Percentiles rank a stretch among this genome's conserved stretches.
Evolutionary conservation across 108 stramenopile species (phyloP).

Genomic region (Pseudonitzschia multistriata): DNA sequence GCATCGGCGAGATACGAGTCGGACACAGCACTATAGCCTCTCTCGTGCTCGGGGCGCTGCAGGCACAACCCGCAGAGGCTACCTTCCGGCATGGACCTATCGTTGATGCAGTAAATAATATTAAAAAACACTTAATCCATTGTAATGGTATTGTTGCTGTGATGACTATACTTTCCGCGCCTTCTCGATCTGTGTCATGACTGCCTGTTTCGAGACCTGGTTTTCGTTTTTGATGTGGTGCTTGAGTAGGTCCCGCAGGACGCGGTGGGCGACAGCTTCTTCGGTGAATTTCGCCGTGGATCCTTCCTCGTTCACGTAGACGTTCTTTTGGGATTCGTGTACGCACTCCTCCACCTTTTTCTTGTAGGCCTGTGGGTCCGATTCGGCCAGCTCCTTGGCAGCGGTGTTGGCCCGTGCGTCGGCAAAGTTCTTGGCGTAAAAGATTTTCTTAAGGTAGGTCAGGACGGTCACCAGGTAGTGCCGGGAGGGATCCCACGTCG

Average conservation of each 20-base stretch:
- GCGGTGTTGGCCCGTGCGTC: constrained; percentile 68
- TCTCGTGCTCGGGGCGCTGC: too few species aligned
- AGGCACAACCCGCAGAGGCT: too few species aligned
- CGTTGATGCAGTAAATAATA: neutral
- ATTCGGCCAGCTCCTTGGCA: constrained; percentile 54
- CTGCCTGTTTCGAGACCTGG: constrained; percentile 47
- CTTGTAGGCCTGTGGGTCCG: constrained; percentile 57
- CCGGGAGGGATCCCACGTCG: constrained; percentile 82
- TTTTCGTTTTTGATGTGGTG: constrained; percentile 53
- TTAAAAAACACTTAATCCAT: neutral
- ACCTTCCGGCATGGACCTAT: too few species aligned
- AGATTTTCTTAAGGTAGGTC: constrained; percentile 96
- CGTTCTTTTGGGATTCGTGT: constrained; percentile 69
- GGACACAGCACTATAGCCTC: too few species aligned
- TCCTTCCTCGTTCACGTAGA: constrained; percentile 66
- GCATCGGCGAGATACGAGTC: too few species aligned
- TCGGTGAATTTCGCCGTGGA: constrained; percentile 71
- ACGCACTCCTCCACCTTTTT: constrained; percentile 73
- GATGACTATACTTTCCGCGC: constrained; percentile 51
- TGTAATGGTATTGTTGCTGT: neutral
- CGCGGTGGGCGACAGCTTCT: constrained; percentile 60
- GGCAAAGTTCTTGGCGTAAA: constrained; percentile 87
- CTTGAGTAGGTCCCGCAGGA: constrained; percentile 70
- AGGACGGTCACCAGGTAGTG: constrained; percentile 92
- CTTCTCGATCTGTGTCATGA: constrained; percentile 55